These are phyloP conservation scores for Pezicula carpinea DNA, from an alignment of 2,329 filamentous ascomycete species.

Conservation along the genomic window DNA sequence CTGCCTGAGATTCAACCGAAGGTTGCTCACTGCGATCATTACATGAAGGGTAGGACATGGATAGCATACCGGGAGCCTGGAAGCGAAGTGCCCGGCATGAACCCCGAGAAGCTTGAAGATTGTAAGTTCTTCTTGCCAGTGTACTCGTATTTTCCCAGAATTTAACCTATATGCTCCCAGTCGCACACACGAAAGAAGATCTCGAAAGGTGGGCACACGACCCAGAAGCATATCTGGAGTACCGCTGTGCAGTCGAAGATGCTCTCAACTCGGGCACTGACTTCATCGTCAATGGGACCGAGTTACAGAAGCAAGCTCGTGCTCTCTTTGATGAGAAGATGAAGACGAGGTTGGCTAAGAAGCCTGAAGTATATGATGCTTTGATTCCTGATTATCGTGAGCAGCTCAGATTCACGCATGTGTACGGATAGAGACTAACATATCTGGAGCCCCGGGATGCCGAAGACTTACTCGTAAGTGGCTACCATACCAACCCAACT, in stretches of 20 bases:
- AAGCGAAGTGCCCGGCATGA: neutral
- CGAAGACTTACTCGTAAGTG: neutral
- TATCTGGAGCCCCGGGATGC: neutral
- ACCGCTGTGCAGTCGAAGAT: too few species aligned
- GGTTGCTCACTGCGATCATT: conserved; percentile 38
- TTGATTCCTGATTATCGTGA: neutral
- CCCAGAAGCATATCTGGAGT: neutral
- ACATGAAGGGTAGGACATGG: conserved; percentile 46
- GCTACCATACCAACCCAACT: too few species aligned
- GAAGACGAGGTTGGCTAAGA: neutral
- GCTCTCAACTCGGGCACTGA: neutral
- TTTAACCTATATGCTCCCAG: neutral
- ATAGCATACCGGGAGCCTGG: conserved; percentile 34
- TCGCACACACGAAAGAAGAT: neutral
- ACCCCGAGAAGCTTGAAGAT: conserved; percentile 27
- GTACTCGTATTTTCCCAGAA: neutral
- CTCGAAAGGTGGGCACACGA: neutral
- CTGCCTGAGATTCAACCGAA: conserved; percentile 43
- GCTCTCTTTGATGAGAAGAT: neutral
- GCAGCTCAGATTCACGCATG: too few species aligned
- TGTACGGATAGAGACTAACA: too few species aligned
- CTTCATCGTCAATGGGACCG: neutral
- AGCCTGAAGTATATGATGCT: neutral
- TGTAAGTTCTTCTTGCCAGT: neutral
- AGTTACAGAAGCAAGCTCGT: neutral